Conservation (phyloP, 768 basidiomycete species). For the Pisolithus microcarpus region DNA sequence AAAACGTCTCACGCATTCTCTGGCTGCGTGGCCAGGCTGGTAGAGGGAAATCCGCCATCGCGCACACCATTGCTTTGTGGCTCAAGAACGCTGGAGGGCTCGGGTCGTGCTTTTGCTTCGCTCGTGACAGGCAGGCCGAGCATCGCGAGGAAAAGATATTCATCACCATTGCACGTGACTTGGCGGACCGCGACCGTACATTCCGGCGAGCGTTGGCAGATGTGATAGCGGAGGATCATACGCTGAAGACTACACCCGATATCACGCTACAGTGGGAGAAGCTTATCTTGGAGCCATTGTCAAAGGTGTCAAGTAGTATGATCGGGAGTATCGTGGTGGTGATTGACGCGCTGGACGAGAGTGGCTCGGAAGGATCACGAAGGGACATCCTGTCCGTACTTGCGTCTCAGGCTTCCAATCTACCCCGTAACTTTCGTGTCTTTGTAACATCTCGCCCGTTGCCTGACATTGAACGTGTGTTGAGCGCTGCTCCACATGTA, state of each 20-base stretch:
- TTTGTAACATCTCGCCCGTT: constrained; percentile 28
- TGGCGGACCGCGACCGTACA: background rate
- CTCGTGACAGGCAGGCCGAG: background rate
- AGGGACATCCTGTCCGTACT: constrained; percentile 18
- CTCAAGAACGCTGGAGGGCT: background rate
- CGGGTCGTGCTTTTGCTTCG: background rate
- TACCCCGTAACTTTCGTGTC: constrained; percentile 34
- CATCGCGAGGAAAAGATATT: background rate
- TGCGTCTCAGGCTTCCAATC: constrained; percentile 33
- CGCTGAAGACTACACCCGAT: background rate
- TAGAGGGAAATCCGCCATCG: background rate
- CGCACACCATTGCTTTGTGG: background rate
- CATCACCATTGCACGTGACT: background rate
- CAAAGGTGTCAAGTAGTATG: constrained; percentile 4
- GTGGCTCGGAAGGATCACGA: constrained; percentile 3
- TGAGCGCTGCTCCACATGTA: background rate
- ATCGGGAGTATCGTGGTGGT: constrained; percentile 16
- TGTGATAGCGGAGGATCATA: background rate
- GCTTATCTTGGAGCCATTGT: constrained; percentile 12
- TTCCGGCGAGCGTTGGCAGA: background rate
- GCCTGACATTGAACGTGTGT: constrained; percentile 15
- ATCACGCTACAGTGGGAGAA: constrained; percentile 11
- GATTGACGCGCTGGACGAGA: constrained; percentile 21
- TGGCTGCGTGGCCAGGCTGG: background rate
- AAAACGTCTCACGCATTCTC: background rate